Evolutionary conservation across 768 basidiomycete species (phyloP).

Genomic region (Inosperma sp.): DNA sequence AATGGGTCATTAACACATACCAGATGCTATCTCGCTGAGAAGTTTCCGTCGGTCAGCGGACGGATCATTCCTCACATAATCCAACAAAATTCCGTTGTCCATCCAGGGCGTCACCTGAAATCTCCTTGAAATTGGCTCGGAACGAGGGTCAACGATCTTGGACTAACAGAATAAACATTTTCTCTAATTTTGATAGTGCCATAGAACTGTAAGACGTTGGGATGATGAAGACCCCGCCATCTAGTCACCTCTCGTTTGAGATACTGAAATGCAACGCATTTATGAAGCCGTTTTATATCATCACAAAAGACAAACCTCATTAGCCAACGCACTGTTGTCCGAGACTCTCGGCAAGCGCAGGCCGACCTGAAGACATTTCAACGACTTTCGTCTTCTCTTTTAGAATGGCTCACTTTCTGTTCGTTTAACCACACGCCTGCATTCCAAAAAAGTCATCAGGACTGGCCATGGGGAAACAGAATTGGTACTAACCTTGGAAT

Average conservation of each 20-base stretch:
- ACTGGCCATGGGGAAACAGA: background rate
- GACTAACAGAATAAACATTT: constrained; percentile 32
- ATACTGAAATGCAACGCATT: constrained; percentile 25
- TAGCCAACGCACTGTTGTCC: constrained; percentile 29
- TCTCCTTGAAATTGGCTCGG: background rate
- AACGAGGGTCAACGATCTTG: background rate
- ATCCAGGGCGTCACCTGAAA: constrained; percentile 44
- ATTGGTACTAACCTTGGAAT: constrained; percentile 32
- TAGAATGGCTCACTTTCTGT: constrained; percentile 26
- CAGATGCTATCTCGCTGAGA: constrained; percentile 35
- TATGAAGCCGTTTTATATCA: background rate
- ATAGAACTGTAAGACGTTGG: constrained; percentile 36
- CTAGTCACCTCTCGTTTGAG: constrained; percentile 41
- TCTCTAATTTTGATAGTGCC: constrained; percentile 34
- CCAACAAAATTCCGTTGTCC: constrained; percentile 37
- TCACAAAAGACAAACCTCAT: constrained; percentile 25
- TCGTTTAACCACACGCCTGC: constrained; percentile 41
- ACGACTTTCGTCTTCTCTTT: background rate
- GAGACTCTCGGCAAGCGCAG: constrained; percentile 34
- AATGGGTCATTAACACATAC: constrained; percentile 22
- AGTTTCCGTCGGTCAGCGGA: constrained; percentile 34
- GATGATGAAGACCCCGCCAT: constrained; percentile 40
- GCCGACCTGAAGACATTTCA: constrained; percentile 32
- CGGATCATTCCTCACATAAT: constrained; percentile 31
- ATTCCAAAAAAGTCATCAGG: background rate